Evolutionary conservation across 2,329 filamentous ascomycete species (phyloP), one percentile per base, ranked within the genome.

Genomic region (Coniella vitis): DNA sequence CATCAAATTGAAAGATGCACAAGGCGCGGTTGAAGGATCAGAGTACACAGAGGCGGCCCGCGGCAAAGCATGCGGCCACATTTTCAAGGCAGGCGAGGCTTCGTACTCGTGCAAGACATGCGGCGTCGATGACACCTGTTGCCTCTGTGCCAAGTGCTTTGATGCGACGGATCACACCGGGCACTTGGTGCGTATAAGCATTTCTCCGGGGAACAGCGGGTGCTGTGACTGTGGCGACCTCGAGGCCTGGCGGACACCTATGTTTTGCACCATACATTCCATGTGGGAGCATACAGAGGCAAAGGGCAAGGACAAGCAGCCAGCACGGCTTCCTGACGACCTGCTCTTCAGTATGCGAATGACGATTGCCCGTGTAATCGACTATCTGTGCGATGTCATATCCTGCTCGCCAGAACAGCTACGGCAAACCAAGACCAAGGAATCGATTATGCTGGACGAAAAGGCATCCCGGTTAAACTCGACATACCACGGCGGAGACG

Each of bases 171-270:
- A 98, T 62, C 93, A 98, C 66, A 85, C 88, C 10, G 90, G 86
- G 12, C 93, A 98, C 67, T 87, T 89, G 70, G 90, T 97, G 48
- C 85, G 87, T 60, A 89, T 98, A 51, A 86, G 78, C 50, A 83
- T 95, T 40, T 95, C 90, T 1, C 81, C 86, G 2, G 91, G 91
- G 7, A 95, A 96, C 63, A 93, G 86, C 61, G 91, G 91, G 38
- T 97, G 94, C 70, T 98, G 93, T 67, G 93, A 98, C 67, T 98
- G 93, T 63, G 93, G 93, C 51, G 93, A 98, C 63, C 81, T 86
- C 17, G 94, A 98, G 67, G 94, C 93, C 10, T 98, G 94, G 91
- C 83, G 83, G 63, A 74, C 82, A 41, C 90, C 90, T 38, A 77
- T 97, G 55, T 84, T 87, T 63, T 98, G 93, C 71, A 91, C 90